Evolutionary conservation across 2,329 filamentous ascomycete genomes (phyloP), one percentile per base, ranked within the genome.

Genomic region (Dactylellina parvicollis): DNA sequence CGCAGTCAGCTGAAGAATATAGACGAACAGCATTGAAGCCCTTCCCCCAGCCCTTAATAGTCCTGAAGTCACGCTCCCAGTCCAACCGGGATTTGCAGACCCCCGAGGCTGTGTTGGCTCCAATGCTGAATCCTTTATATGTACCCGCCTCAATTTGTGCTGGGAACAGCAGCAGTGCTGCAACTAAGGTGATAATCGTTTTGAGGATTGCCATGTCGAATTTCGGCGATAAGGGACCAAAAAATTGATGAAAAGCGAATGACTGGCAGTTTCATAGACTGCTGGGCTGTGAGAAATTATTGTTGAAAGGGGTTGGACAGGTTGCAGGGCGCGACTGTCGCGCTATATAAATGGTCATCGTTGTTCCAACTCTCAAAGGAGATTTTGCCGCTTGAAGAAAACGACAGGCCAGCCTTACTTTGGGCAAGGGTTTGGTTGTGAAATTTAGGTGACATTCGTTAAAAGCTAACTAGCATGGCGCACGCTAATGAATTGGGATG

Each of bases 1-100:
- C 83, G 81, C 89, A 91, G 79, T 91, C 87, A 59, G 83, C 85
- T 16, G 87, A 87, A 18, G 88, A 84, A 80, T 91, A 92, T 65
- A 87, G 86, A 72, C 89, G 86, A 52, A 49, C 47, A 26, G 52
- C 54, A 14, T 73, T 73, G 47, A 66, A 66, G 3, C 69, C 60
- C 28, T 66, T 66, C 1, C 47, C 55, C 76, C 76, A 77, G 20
- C 75, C 75, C 66, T 80, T 79, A 56, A 82, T 76, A 7, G 78
- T 78, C 47, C 78, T 76, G 76, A 82, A 82, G 38, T 81, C 80
- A 7, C 65, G 70, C 4, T 69, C 69, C 80, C 80, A 82, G 55
- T 82, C 77, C 3, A 73, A 81, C 77, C 46, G 52, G 30, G 67
- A 79, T 57, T 82, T 82, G 78, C 81, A 82, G 18, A 77, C 78